phyloP scores from a whole-genome alignment of 148 eudicot genomes.

The Simmondsia chinensis region DNA sequence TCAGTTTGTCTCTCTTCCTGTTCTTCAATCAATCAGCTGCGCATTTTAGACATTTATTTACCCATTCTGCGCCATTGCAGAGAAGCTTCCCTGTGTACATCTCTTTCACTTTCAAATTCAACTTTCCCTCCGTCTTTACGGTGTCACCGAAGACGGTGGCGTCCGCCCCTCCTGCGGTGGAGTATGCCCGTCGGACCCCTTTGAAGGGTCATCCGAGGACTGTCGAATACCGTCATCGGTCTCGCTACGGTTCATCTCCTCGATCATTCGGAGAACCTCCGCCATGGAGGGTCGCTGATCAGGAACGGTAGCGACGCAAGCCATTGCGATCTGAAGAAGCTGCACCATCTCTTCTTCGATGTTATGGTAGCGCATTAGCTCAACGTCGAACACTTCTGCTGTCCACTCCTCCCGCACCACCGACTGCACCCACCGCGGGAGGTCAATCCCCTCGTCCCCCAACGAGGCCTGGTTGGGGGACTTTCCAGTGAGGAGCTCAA shows the following conservation, averaged over 20 bases:
- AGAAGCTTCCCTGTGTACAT: background rate
- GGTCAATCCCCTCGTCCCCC: slow-evolving; percentile 93
- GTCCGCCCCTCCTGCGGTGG: slow-evolving; percentile 61
- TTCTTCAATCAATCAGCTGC: slow-evolving; percentile 18
- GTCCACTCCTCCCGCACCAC: slow-evolving; percentile 99
- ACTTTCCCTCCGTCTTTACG: slow-evolving; percentile 22
- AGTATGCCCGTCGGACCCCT: slow-evolving; percentile 77
- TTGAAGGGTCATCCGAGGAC: slow-evolving; percentile 84
- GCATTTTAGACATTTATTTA: slow-evolving; percentile 28
- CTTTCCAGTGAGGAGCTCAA: slow-evolving; percentile 86
- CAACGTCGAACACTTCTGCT: slow-evolving; percentile 96
- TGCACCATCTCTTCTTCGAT: slow-evolving; percentile 99
- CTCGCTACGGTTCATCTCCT: slow-evolving; percentile 62
- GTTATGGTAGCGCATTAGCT: slow-evolving; percentile 82
- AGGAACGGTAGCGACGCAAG: slow-evolving; percentile 76
- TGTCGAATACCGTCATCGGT: slow-evolving; percentile 71
- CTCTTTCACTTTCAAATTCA: background rate
- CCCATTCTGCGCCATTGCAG: slow-evolving; percentile 21
- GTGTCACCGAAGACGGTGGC: slow-evolving; percentile 56
- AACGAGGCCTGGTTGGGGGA: slow-evolving; percentile 91
- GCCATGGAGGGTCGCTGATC: slow-evolving; percentile 89
- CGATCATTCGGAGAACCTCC: slow-evolving; percentile 83
- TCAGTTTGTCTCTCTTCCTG: no score
- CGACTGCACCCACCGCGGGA: slow-evolving; percentile 96
- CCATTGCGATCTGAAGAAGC: slow-evolving; percentile 85